phyloP scores from a whole-genome alignment of 331 rosid genomes.

The Malus hybrid region DNA sequence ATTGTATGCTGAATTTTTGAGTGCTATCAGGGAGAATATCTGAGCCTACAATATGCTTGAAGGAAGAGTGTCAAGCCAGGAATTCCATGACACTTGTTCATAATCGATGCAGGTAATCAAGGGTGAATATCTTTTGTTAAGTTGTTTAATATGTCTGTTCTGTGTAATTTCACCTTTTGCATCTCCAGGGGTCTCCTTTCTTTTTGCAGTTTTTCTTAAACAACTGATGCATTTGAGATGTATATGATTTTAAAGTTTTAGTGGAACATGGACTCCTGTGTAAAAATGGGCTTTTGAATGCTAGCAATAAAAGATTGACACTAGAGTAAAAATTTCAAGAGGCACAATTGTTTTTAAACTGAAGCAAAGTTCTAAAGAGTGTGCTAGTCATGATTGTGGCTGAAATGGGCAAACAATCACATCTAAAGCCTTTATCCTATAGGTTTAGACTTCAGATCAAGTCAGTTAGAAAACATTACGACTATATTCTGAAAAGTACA shows the following conservation, averaged over 20 bases:
- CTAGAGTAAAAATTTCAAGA: not conserved
- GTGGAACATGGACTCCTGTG: not conserved
- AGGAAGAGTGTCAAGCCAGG: conserved; percentile 87
- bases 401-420: not conserved
- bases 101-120: conserved; percentile 85
- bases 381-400: not conserved
- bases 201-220: not conserved
- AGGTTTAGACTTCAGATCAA: not conserved
- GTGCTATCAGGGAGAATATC: conserved; percentile 52
- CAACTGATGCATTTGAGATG: not conserved
- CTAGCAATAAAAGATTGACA: not conserved
- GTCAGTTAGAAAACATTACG: not conserved
- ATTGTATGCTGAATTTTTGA: conserved; percentile 7
- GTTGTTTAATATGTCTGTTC: not conserved
- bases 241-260: not conserved
- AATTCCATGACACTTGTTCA: conserved; percentile 89
- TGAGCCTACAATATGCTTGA: conserved; percentile 75
- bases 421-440: not conserved
- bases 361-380: not conserved
- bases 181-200: not conserved
- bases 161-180: not conserved
- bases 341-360: not conserved
- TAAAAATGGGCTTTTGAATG: not conserved
- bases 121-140: not conserved
- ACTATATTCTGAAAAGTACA: not conserved